Conservation (phyloP, 2,329 filamentous ascomycete species). For the Elsinoe fawcettii region DNA sequence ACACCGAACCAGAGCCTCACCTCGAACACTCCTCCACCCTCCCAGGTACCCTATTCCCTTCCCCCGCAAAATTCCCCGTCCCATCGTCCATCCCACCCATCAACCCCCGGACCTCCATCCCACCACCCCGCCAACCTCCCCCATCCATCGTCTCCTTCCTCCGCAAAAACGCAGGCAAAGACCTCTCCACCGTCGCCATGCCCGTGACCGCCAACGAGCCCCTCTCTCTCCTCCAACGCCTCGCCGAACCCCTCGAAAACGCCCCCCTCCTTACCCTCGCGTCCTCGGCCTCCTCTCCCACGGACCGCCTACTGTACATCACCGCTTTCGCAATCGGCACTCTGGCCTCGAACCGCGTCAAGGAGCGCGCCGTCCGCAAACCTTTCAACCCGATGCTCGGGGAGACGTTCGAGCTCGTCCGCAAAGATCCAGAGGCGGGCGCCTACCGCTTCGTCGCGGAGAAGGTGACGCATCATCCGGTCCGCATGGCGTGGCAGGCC, state of each 20-base stretch:
- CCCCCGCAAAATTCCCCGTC: slow-evolving; percentile 63
- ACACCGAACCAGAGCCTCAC: slow-evolving; percentile 40
- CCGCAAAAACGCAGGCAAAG: slow-evolving; percentile 96
- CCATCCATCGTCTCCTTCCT: slow-evolving; percentile 91
- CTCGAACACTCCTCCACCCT: slow-evolving; percentile 22
- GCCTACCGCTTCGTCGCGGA: slow-evolving; percentile 85
- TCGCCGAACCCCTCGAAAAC: slow-evolving; percentile 88
- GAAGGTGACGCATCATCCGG: slow-evolving; percentile 87
- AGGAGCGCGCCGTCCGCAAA: slow-evolving; percentile 87
- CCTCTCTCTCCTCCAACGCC: slow-evolving; percentile 74
- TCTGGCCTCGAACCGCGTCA: slow-evolving; percentile 72
- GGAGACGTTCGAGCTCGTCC: slow-evolving; percentile 88
- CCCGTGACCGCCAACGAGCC: slow-evolving; percentile 95
- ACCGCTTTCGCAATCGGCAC: slow-evolving; percentile 85
- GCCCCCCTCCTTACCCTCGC: slow-evolving; percentile 74
- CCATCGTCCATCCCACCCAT: slow-evolving; percentile 68
- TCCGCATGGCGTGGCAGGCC: slow-evolving; percentile 87
- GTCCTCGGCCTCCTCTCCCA: slow-evolving; percentile 38
- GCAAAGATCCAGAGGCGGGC: slow-evolving; percentile 49
- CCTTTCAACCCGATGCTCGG: slow-evolving; percentile 96
- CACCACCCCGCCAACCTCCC: slow-evolving; percentile 66
- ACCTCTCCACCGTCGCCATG: slow-evolving; percentile 94
- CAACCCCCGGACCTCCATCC: slow-evolving; percentile 60
- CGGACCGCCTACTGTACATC: slow-evolving; percentile 74
- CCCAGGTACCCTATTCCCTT: slow-evolving; percentile 54